These are phyloP conservation scores for Quercus aquifolioides DNA, from an alignment of 306 rosid genomes.

Conservation along the genomic window DNA sequence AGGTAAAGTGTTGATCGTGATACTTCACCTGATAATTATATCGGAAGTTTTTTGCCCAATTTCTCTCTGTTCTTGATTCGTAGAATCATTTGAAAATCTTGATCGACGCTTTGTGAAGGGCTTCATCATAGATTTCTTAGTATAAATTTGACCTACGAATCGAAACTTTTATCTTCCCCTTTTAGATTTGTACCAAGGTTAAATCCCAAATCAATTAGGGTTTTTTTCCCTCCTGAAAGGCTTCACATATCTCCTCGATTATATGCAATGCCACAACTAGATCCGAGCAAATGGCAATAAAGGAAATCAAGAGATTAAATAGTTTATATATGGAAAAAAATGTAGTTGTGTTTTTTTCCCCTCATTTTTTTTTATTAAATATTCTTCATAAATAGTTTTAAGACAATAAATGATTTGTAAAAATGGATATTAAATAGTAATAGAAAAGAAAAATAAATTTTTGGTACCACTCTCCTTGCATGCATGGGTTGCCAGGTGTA, in stretches of 20 bases:
- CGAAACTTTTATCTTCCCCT: background rate
- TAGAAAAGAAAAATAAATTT: background rate
- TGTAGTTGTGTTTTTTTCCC: no score
- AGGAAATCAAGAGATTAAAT: no score
- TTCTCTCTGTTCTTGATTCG: background rate
- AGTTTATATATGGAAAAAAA: no score
- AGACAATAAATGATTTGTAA: no score
- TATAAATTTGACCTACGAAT: background rate
- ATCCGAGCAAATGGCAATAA: background rate
- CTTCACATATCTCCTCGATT: background rate
- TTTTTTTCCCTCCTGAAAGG: background rate
- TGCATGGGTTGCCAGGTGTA: background rate
- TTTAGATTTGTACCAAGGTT: no score
- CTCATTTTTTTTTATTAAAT: no score
- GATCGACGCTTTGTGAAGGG: background rate
- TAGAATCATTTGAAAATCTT: background rate
- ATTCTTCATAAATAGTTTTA: no score
- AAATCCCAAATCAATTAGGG: background rate
- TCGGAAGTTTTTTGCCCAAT: background rate
- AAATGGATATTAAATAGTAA: background rate
- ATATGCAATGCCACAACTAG: background rate
- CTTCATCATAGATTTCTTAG: background rate
- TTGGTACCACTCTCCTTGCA: background rate
- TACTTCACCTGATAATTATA: background rate
- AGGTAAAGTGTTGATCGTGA: background rate